Percentiles rank a stretch among this genome's conserved stretches.
These are phyloP conservation scores for Coemansia sp. DNA, from an alignment of 192 early-diverging fungal genomes.

Conservation along the genomic window DNA sequence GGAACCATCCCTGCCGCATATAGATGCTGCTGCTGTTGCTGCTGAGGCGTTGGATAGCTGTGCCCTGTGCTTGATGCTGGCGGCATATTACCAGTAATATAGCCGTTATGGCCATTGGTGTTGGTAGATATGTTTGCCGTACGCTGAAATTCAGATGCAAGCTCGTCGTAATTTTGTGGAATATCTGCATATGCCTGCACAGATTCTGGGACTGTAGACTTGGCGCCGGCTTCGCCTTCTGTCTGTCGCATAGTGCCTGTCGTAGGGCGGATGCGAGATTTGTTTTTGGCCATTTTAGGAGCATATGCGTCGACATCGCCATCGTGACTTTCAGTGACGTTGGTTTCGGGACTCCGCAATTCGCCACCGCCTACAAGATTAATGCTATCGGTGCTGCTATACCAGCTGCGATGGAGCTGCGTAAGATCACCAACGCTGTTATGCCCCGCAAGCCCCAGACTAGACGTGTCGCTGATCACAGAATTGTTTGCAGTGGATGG, in stretches of 20 bases:
- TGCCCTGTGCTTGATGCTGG: background rate
- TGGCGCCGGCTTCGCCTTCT: background rate
- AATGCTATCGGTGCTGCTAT: slow-evolving; percentile 50
- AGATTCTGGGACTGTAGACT: background rate
- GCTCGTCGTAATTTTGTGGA: slow-evolving; percentile 19
- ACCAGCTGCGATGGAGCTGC: slow-evolving; percentile 50
- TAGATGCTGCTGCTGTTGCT: slow-evolving; percentile 7
- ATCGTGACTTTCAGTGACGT: slow-evolving; percentile 4
- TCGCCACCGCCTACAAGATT: slow-evolving; percentile 39
- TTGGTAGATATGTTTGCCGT: slow-evolving; percentile 25
- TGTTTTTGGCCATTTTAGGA: slow-evolving; percentile 26
- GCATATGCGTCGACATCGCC: slow-evolving; percentile 19
- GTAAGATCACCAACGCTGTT: slow-evolving; percentile 35
- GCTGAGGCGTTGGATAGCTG: background rate
- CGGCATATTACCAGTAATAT: slow-evolving; percentile 2
- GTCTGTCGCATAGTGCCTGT: background rate
- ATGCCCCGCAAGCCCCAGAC: slow-evolving; percentile 28
- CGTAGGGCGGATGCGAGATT: slow-evolving; percentile 31
- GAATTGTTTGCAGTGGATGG: slow-evolving; percentile 27
- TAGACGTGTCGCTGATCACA: slow-evolving; percentile 35
- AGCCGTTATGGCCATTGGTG: slow-evolving; percentile 3
- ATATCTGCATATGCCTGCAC: too few relatives aligned
- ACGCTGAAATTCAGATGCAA: slow-evolving; percentile 37
- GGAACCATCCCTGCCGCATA: background rate
- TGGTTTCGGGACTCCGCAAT: slow-evolving; percentile 12